Evolutionary conservation across 352 stramenopile genomes (phyloP).

Genomic region (Phytophthora pini): DNA sequence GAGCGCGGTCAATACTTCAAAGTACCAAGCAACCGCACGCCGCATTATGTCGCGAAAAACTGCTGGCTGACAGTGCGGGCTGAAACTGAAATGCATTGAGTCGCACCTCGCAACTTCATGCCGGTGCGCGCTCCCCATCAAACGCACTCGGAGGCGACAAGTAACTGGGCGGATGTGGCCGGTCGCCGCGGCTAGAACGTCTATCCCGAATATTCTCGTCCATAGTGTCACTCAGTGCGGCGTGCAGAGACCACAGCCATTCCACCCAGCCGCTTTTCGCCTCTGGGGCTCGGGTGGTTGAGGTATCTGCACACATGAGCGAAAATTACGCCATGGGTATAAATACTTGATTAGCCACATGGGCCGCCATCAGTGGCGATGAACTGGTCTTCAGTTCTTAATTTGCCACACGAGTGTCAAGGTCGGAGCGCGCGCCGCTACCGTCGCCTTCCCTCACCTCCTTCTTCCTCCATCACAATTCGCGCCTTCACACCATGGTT

Average conservation of each 20-base stretch:
- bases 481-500: conserved; percentile 26
- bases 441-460: no score
- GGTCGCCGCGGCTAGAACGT: conserved; percentile 5
- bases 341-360: conserved; percentile 15
- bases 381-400: conserved; percentile 27
- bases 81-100: neutral
- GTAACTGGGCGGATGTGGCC: conserved; percentile 24
- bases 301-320: conserved; percentile 14
- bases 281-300: conserved; percentile 14
- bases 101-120: conserved; percentile 1
- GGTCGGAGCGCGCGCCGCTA: neutral
- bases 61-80: neutral
- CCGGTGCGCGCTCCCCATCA: conserved; percentile 2
- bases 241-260: conserved; percentile 22
- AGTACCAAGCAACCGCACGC: neutral
- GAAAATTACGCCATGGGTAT: conserved; percentile 22
- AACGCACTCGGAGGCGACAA: conserved; percentile 15
- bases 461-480: neutral
- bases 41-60: no score
- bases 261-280: conserved; percentile 17
- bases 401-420: conserved; percentile 23
- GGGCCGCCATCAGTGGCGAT: neutral
- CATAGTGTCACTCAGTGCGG: conserved; percentile 9
- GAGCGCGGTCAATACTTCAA: neutral
- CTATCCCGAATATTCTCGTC: conserved; percentile 26